Percentiles rank a stretch among this genome's conserved stretches.
phyloP scores from a whole-genome alignment of 192 early-diverging fungal species.

The Chytriomyces sp. region DNA sequence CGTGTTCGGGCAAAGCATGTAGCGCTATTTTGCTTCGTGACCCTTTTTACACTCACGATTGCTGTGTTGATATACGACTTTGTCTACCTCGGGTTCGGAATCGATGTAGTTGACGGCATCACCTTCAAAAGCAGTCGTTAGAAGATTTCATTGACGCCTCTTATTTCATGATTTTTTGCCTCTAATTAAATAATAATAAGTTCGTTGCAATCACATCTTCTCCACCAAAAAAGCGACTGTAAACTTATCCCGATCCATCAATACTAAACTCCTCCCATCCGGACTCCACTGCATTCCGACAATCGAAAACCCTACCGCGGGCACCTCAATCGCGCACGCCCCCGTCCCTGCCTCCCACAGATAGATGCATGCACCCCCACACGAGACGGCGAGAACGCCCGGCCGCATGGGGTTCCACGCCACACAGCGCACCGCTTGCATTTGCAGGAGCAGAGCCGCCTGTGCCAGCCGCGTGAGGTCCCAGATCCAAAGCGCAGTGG shows the following conservation, averaged over 20 bases:
- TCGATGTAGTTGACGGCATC: conserved; percentile 37
- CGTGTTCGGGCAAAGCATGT: conserved; percentile 33
- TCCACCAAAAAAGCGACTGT: conserved; percentile 59
- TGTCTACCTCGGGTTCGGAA: conserved; percentile 47
- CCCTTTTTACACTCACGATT: conserved; percentile 42
- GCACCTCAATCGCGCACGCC: conserved; percentile 54
- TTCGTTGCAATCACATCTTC: conserved; percentile 20
- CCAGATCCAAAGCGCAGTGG: conserved; percentile 78
- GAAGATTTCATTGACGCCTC: too few relatives aligned
- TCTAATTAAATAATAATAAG: too few relatives aligned
- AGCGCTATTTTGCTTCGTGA: conserved; percentile 29
- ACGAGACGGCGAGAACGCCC: conserved; percentile 60
- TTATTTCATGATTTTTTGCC: too few relatives aligned
- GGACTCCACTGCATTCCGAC: conserved; percentile 67
- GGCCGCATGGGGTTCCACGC: conserved; percentile 72
- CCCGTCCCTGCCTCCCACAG: conserved; percentile 54
- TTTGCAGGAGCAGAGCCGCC: conserved; percentile 62
- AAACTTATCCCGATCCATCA: conserved; percentile 78
- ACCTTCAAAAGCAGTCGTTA: too few relatives aligned
- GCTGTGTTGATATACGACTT: conserved; percentile 59
- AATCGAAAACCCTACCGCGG: conserved; percentile 66
- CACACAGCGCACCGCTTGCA: conserved; percentile 54
- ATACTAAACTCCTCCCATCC: conserved; percentile 65
- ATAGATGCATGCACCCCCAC: conserved; percentile 62
- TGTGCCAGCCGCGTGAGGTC: conserved; percentile 50